These are phyloP conservation scores for Podaxis sp. DNA, from an alignment of 768 basidiomycete species.

Conservation along the genomic window DNA sequence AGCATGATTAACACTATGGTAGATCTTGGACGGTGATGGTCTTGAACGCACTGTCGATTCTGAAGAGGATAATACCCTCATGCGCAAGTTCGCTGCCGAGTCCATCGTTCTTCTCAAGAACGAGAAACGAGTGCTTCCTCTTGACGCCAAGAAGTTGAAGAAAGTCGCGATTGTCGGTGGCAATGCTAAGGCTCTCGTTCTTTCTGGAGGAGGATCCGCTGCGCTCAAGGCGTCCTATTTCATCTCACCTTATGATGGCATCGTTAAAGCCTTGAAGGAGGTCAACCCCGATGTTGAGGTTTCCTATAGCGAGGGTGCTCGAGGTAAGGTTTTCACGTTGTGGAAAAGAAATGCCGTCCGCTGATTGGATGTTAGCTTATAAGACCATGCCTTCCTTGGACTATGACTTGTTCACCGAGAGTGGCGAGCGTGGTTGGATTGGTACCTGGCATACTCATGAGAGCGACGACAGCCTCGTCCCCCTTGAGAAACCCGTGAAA, in stretches of 20 bases:
- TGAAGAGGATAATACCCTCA: slow-evolving; percentile 54
- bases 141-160: slow-evolving; percentile 44
- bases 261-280: slow-evolving; percentile 50
- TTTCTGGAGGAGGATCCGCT: slow-evolving; percentile 73
- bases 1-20: background rate
- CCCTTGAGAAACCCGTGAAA: slow-evolving; percentile 37
- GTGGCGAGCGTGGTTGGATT: slow-evolving; percentile 64
- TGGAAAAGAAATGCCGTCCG: background rate
- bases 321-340: slow-evolving; percentile 35
- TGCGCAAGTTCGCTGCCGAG: slow-evolving; percentile 64
- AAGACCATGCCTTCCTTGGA: slow-evolving; percentile 66
- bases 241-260: slow-evolving; percentile 72
- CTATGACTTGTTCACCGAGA: slow-evolving; percentile 53
- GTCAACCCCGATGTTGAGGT: slow-evolving; percentile 43
- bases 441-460: slow-evolving; percentile 58
- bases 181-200: slow-evolving; percentile 58
- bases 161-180: slow-evolving; percentile 75
- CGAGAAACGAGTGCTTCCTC: slow-evolving; percentile 47
- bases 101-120: slow-evolving; percentile 79
- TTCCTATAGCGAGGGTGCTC: slow-evolving; percentile 64
- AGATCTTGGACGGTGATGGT: slow-evolving; percentile 72
- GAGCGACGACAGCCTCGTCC: slow-evolving; percentile 50
- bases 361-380: slow-evolving; percentile 38
- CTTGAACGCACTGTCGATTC: slow-evolving; percentile 59
- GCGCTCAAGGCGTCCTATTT: slow-evolving; percentile 73